A percentile compares a stretch with the other conserved stretches of the same genome.
phyloP scores from a whole-genome alignment of 225 moss, liverwort and hornwort species.

The Pleurozium schreberi region DNA sequence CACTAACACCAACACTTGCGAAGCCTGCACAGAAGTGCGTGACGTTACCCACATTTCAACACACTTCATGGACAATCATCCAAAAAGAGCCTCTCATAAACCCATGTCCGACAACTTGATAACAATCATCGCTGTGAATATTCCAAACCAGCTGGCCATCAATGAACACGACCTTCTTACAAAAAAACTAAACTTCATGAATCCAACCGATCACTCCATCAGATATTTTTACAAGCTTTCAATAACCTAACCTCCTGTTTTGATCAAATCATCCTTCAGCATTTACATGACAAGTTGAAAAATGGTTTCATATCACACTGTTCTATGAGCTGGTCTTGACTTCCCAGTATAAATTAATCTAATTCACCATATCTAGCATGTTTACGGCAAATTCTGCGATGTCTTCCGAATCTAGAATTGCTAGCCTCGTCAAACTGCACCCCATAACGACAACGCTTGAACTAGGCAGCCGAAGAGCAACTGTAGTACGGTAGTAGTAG shows the following conservation, averaged over 20 bases:
- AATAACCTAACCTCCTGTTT: neutral
- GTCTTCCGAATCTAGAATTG: neutral
- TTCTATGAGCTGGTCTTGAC: neutral
- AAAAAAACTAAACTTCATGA: neutral
- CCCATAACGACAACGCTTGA: neutral
- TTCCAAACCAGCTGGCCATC: neutral
- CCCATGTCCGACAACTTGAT: neutral
- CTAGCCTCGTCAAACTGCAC: conserved; percentile 8
- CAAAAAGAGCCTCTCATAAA: neutral
- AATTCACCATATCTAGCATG: neutral
- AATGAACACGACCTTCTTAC: neutral
- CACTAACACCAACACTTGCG: neutral
- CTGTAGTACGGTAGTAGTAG: neutral
- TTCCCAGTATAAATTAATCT: conserved; percentile 10
- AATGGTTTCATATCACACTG: neutral
- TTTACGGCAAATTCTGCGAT: neutral
- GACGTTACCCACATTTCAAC: neutral
- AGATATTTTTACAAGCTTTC: conserved; percentile 18
- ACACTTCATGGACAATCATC: neutral
- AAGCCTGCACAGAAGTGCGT: neutral
- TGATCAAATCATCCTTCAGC: neutral
- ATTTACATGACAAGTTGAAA: neutral
- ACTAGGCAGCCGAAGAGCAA: neutral
- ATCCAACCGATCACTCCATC: neutral
- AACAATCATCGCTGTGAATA: neutral